A percentile compares a stretch with the other conserved stretches of the same genome.
Conservation (phyloP, 768 basidiomycete species). For the Xerocomellus chrysenteron region DNA sequence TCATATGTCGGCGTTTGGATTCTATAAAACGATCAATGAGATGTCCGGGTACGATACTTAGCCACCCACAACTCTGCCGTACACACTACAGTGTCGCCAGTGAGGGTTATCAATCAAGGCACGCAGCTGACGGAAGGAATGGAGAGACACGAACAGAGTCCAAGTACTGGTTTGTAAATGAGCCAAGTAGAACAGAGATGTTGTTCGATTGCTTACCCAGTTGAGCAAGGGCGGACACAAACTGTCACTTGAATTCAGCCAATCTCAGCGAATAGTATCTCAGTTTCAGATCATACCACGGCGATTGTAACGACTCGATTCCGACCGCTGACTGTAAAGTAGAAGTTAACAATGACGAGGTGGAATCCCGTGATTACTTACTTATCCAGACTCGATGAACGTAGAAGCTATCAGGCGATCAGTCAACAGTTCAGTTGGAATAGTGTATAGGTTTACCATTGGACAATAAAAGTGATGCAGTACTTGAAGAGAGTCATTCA, state of each 20-base stretch:
- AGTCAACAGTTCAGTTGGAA: neutral
- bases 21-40: slow-evolving; percentile 2
- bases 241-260: slow-evolving; percentile 3
- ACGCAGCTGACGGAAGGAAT: neutral
- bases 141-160: slow-evolving; percentile 12
- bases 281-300: slow-evolving; percentile 12
- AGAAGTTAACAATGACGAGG: neutral
- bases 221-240: slow-evolving; percentile 9
- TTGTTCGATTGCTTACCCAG: slow-evolving; percentile 5
- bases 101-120: neutral
- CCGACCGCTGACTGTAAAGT: slow-evolving; percentile 15
- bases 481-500: slow-evolving; percentile 10
- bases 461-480: slow-evolving; percentile 19
- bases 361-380: neutral
- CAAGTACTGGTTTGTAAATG: slow-evolving; percentile 7
- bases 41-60: too few relatives aligned
- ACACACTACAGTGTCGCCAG: neutral
- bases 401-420: slow-evolving; percentile 18
- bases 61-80: slow-evolving; percentile 6
- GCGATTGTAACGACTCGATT: slow-evolving; percentile 14
- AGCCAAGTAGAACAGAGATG: neutral
- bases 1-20: slow-evolving; percentile 6
- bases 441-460: slow-evolving; percentile 9
- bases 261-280: too few relatives aligned
- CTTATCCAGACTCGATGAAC: slow-evolving; percentile 19